Evolutionary conservation across 2,329 filamentous ascomycete species (phyloP), one percentile per base, ranked within the genome.

Genomic region (Alternaria solani): DNA sequence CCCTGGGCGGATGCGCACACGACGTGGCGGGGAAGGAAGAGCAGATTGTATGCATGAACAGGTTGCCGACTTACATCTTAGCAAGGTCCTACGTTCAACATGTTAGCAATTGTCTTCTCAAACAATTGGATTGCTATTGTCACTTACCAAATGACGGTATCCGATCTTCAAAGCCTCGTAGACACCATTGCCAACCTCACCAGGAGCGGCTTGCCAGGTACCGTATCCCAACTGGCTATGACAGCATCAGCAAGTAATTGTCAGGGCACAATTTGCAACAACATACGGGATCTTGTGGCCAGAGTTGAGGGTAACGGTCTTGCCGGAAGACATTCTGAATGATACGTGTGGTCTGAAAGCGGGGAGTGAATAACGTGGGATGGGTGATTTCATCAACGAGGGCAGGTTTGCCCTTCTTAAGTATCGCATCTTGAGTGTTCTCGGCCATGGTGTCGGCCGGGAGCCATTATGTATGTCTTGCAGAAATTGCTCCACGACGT

Each of bases 221-320:
- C 74, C 74, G 44, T 74, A 75, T 53, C 73, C 74, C 81, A 76
- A 61, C 62, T 74, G 71, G 46, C 71, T 74, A 72, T 76, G 44
- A 91, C 82, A 49, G 8, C 38, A 30, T 49, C 23, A 53, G 38
- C 39, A 43, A 23, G 3, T n/a, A 43, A 20, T 16, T 23, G 23
- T 5, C 47, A 36, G 20, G 7, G 32, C 1, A 20, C 1, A 12
- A 12, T 1, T 4, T 39, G 32, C 5, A 57, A 89, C 89, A 68
- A 61, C 70, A 11, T 66, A 74, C 71, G 73, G 90, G 67, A 95
- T 75, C 62, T 73, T 73, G 65, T 67, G 26, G 55, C 73, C 73
- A 28, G 69, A 70, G 64, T 67, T 75, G 42, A 75, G 69, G 16
- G 67, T 74, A 36, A 71, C 65, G n/a, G 70, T 75, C 70, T 78